Base-by-base conservation (phyloP, 202 grass and related monocot genomes). In the Saccharum hybrid region DNA sequence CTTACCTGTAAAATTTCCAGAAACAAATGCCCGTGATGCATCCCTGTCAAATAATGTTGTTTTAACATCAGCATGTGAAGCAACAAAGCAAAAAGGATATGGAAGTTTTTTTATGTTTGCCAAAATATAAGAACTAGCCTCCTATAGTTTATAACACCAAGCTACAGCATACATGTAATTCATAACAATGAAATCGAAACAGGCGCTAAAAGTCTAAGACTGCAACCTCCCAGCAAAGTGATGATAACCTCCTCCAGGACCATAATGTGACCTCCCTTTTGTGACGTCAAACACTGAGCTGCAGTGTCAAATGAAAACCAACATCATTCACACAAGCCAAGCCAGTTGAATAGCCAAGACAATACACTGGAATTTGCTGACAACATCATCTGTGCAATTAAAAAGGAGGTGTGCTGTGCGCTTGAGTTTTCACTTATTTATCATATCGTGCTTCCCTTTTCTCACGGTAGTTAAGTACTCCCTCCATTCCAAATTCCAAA, bases 201-300 rank as follows among this genome's bases (percentile, higher is more conserved):
- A 15, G 11, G 18, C 0, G 49, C 5, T 11, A 67, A 2, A 84
- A 75, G 71, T 42, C 71, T 14, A 91, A 88, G 66, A 86, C 37
- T 46, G 11, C 61, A 74, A 98, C 96, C 90, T 92, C 63, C 95
- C 95, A 72, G 95, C 52, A 76, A 98, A 98, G 65, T 98, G 92
- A 88, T 95, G 89, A 81, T 95, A 98, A 37, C 96, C 96, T 69
- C 96, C 96, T 85, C 96, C 92, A 72, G 90, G 92, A 70, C 96
- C 92, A 87, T 98, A 98, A 83, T 98, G 91, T 69, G 92, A 91
- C 78, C 74, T 93, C 41, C 96, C 96, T 76, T 98, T 95, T 15
- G 96, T 92, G 39, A 98, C 92, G 38, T 95, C 92, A 87, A 95
- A 98, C 51, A 98, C 96, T 10, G 92, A 95, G 42, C 92, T 98